Evolutionary conservation across 257 asterid genomes (phyloP), one percentile per base, ranked within the genome.

Genomic region (Euphrasia confusa): DNA sequence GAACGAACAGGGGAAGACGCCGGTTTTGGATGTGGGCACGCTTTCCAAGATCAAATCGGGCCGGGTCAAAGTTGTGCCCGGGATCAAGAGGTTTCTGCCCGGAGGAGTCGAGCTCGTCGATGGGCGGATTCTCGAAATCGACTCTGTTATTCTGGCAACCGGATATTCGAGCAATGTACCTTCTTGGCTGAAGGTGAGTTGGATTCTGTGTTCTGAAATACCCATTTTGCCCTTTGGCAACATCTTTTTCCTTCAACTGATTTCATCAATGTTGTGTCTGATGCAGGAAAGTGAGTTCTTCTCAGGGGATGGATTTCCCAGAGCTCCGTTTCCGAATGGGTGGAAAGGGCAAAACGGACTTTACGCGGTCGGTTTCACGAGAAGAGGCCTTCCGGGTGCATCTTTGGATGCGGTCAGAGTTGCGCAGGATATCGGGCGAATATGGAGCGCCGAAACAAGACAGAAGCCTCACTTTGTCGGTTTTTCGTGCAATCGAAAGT

Each of bases 121-220:
- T 64, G 91, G 89, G 2, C 66, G 79, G 60, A 12, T 72, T 75
- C 84, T 79, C 66, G 82, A 86, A 37, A 61, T 79, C 60, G 88
- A 89, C 72, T 84, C 81, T 7, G 83, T 89, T 17, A 81, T 89
- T 61, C 71, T 84, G 74, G 97, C 98, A 1, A 91, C 98, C 21
- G 98, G 96, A 9, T 91, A 91, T 65, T 72, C 80, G 64, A 91
- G 94, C 90, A 91, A 91, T 75, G 95, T 91, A 44, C 98, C 95
- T 5, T 81, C 95, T 32, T 91, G 98, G 98, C 72, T 91, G 45
- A 83, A 86, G 95, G 96, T 91, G 58, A 64, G 78, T 55, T 71
- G 79, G 90, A 81, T 81, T 79, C 85, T 73, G 40, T 77, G 63
- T 57, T 82, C 79, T 73, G 79, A 78, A 64, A 35, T 67, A 11